phyloP scores from a whole-genome alignment of 2,329 filamentous ascomycete genomes.

The Colletotrichum sp. region DNA sequence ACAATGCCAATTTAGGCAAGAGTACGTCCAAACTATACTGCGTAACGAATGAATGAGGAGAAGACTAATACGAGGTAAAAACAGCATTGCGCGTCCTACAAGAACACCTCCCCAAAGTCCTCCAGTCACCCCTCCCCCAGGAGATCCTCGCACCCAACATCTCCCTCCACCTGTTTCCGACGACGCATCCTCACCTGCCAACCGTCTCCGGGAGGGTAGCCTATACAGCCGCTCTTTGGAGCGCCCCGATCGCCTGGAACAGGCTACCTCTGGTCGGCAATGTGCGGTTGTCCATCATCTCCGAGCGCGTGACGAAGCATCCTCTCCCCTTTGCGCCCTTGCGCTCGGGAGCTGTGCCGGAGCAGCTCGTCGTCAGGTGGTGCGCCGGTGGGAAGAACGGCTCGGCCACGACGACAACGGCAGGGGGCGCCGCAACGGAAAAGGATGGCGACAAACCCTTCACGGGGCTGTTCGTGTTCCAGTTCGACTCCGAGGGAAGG shows the following conservation, averaged over 20 bases:
- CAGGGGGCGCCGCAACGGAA: constrained; percentile 41
- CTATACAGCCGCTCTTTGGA: constrained; percentile 92
- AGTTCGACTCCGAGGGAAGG: constrained; percentile 87
- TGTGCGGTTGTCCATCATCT: constrained; percentile 84
- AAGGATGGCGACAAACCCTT: constrained; percentile 75
- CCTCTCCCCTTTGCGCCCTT: constrained; percentile 52
- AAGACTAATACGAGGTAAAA: background rate
- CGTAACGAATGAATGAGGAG: background rate
- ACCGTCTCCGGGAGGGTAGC: constrained; percentile 89
- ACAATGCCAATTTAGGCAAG: constrained; percentile 68
- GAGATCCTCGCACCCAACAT: constrained; percentile 80
- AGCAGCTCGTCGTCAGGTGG: constrained; percentile 93
- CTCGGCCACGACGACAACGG: constrained; percentile 38
- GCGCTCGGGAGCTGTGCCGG: constrained; percentile 62
- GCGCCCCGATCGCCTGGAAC: constrained; percentile 95
- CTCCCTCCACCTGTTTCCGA: constrained; percentile 72
- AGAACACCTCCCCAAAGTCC: constrained; percentile 69
- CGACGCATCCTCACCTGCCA: constrained; percentile 86
- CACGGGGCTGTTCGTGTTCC: constrained; percentile 91
- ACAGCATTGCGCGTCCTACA: constrained; percentile 69
- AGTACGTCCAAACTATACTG: constrained; percentile 48
- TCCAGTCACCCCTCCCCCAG: constrained; percentile 71
- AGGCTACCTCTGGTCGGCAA: constrained; percentile 89
- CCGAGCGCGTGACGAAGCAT: constrained; percentile 81
- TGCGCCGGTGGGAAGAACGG: constrained; percentile 61